Evolutionary conservation across 2,329 filamentous ascomycete species (phyloP), one percentile per base, ranked within the genome.

Genomic region (Elsinoe arachidis): DNA sequence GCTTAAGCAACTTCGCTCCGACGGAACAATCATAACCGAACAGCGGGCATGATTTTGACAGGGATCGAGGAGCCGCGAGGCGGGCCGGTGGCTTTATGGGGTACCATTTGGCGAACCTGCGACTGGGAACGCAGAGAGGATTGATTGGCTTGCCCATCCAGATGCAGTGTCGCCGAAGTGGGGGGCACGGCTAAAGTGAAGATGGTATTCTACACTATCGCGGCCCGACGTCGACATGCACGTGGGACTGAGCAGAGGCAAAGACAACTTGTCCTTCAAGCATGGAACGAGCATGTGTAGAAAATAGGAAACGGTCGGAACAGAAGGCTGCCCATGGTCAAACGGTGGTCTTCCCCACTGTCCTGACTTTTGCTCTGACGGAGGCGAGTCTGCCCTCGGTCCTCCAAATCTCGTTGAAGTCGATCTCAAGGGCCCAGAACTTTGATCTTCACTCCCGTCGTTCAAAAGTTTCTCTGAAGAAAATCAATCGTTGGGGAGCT

Each of bases 341-440:
- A 53, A 37, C 49, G 7, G 35, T 35, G 5, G 33, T 17, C 19
- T 34, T 38, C 49, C 49, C 23, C 49, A 21, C 23, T 38, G 23
- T 33, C 33, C 38, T 53, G 21, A 34, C 26, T 37, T 39, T 34
- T 23, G 11, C 17, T 23, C 11, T n/a, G 11, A 11, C 26, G 21
- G 41, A 26, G 19, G 19, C 41, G 41, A 46, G 21, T 26, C 7
- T 46, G 26, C 49, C 49, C 49, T 53, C 49, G 33, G 49, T 38
- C 49, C 34, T 53, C 49, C 49, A 53, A 53, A 53, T 53, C 49
- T 53, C 49, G 49, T 53, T 39, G 33, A 53, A 53, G 49, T 38
- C 49, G 49, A 53, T 53, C 49, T 19, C 15, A 33, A 53, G 49
- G 49, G 49, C 49, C 49, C 49, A 53, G 49, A 53, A 53, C 49